Evolutionary conservation across 176 grass and related monocot species (phyloP), one percentile per base, ranked within the genome.

Genomic region (Zoysia pacifica): DNA sequence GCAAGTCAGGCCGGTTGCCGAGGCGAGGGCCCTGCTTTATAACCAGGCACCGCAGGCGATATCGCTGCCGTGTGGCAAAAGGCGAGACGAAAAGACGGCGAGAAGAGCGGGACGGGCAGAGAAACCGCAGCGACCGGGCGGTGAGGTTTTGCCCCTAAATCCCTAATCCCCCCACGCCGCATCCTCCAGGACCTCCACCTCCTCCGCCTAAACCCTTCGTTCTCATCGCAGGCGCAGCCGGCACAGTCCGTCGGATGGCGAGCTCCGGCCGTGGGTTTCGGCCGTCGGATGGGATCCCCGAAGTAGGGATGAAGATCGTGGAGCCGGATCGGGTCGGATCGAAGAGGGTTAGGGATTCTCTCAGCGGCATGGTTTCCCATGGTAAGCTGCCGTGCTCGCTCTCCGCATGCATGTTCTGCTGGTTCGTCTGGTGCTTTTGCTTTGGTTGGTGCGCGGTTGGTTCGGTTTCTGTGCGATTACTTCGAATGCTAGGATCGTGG

Each of bases 121-220:
- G 48, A 71, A 56, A 71, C 79, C 40, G 85, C 53, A 87, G 73
- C 47, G 41, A 55, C n/a, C 43, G 28, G 28, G 28, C 28, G 45
- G 7, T 4, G 42, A 59, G 79, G 79, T 56, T 82, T 72, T 72
- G 48, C 12, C 66, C 63, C 84, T 38, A 81, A 76, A 46, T 55
- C 46, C 76, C 70, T 9, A 14, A 6, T 53, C 18, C 71, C 9
- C 38, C 38, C 47, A 28, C 72, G 79, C 65, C 14, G 55, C 60
- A 37, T 65, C 70, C 14, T 43, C 51, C 13, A 1, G 28, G 28
- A 28, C 28, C 28, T 28, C 28, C 2, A 2, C 41, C 19, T 35
- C 9, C 40, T 64, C 78, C 79, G 38, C 8, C 71, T 47, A 63
- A 76, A 44, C 16, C 85, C 11, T 11, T 52, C 62, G 18, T 28